These are phyloP conservation scores for Talaromyces amestolkiae DNA, from an alignment of 2,329 filamentous ascomycete genomes.

Conservation along the genomic window DNA sequence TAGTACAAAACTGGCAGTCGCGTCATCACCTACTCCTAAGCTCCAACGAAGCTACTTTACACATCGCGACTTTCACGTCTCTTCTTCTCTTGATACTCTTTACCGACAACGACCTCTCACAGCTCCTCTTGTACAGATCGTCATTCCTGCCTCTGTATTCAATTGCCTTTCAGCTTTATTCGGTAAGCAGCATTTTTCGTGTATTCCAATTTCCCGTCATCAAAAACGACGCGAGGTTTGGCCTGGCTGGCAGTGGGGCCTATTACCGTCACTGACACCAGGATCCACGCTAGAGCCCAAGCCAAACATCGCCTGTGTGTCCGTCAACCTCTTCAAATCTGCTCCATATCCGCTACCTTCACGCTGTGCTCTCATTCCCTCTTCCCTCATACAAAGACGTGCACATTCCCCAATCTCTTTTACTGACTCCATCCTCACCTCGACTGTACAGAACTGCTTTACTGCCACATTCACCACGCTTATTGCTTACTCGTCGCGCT, in stretches of 20 bases:
- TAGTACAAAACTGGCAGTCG: slow-evolving; percentile 5
- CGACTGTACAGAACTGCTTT: background rate
- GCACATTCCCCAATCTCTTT: slow-evolving; percentile 18
- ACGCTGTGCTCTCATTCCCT: slow-evolving; percentile 14
- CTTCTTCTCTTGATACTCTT: background rate
- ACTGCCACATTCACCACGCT: slow-evolving; percentile 11
- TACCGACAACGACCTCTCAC: background rate
- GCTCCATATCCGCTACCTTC: slow-evolving; percentile 16
- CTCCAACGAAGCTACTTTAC: too few species aligned
- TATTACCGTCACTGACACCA: slow-evolving; percentile 27
- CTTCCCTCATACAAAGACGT: slow-evolving; percentile 2
- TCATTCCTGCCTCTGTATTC: slow-evolving; percentile 14
- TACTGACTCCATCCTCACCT: slow-evolving; percentile 16
- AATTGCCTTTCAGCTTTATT: slow-evolving; percentile 13
- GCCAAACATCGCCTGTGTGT: slow-evolving; percentile 41
- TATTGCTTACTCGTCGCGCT: slow-evolving; percentile 19
- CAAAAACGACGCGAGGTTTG: slow-evolving; percentile 15
- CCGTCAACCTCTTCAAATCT: slow-evolving; percentile 32
- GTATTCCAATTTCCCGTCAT: background rate
- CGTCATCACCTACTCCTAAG: slow-evolving; percentile 1
- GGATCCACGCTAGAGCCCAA: slow-evolving; percentile 41
- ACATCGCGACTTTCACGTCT: background rate
- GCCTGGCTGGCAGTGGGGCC: slow-evolving; percentile 36
- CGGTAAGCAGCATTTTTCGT: slow-evolving; percentile 17
- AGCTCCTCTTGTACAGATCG: slow-evolving; percentile 6